A percentile compares a stretch with the other conserved stretches of the same genome.
Conservation (phyloP, 345 rosid genomes). For the Citrus unshiu region DNA sequence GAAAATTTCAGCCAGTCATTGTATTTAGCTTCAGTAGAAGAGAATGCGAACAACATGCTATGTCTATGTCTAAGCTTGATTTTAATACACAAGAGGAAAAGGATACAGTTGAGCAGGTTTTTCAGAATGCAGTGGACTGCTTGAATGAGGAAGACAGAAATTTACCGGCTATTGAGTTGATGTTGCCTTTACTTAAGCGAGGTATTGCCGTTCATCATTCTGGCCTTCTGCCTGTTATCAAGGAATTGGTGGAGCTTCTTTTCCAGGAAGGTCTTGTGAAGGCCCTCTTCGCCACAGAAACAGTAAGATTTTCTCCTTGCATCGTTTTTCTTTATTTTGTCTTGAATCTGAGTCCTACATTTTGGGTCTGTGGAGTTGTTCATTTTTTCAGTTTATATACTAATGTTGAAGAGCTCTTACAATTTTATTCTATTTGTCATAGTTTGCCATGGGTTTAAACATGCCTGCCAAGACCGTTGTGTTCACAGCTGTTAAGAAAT, state of each 20-base stretch:
- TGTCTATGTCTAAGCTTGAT: conserved; percentile 98
- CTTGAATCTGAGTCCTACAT: background rate
- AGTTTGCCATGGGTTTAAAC: conserved; percentile 99
- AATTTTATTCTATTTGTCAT: conserved; percentile 20
- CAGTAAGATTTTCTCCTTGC: conserved; percentile 52
- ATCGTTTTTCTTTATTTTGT: conserved; percentile 4
- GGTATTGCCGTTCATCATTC: conserved; percentile 99
- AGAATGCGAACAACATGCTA: conserved; percentile 95
- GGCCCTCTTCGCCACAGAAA: conserved; percentile 96
- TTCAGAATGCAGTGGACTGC: conserved; percentile 75
- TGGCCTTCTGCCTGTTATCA: conserved; percentile 98
- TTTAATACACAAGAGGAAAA: conserved; percentile 89
- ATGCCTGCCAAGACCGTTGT: conserved; percentile 99
- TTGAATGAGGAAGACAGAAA: conserved; percentile 94
- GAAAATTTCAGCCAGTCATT: conserved; percentile 91
- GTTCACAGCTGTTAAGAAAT: conserved; percentile 89
- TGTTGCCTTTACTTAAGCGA: conserved; percentile 94
- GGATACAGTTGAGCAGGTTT: conserved; percentile 72
- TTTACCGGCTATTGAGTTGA: conserved; percentile 91
- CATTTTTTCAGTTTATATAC: background rate
- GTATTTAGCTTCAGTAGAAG: conserved; percentile 99
- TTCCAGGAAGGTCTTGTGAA: conserved; percentile 99
- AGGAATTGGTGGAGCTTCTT: conserved; percentile 97
- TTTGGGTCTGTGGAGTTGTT: background rate
- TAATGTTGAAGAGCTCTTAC: conserved; percentile 2